Evolutionary conservation across 495 filamentous ascomycete genomes (phyloP).

Genomic region (Neurospora sp.): DNA sequence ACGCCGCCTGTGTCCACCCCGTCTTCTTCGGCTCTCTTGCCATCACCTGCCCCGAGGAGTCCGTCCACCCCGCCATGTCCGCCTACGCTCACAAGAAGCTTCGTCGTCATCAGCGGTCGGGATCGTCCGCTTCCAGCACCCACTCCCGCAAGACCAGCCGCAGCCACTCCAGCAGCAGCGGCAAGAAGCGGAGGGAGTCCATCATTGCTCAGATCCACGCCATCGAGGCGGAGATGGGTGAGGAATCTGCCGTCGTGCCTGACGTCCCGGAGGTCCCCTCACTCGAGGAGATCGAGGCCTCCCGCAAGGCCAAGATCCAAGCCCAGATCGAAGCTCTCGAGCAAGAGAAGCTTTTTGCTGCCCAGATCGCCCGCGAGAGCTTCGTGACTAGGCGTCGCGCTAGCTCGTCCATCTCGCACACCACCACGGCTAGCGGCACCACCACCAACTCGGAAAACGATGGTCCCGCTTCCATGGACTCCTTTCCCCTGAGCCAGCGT

Average conservation of each 20-base stretch:
- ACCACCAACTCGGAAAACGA: background rate
- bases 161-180: conserved; percentile 7
- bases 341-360: conserved; percentile 21
- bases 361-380: conserved; percentile 12
- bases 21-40: conserved; percentile 28
- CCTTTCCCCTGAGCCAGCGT: background rate
- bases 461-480: background rate
- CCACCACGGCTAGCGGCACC: background rate
- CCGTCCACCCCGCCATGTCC: conserved; percentile 23
- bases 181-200: conserved; percentile 7
- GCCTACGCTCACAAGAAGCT: conserved; percentile 14
- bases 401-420: background rate
- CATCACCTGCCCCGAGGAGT: conserved; percentile 15
- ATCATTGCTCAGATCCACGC: conserved; percentile 7
- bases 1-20: conserved; percentile 20
- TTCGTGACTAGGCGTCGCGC: conserved; percentile 3
- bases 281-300: background rate
- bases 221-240: conserved; percentile 5
- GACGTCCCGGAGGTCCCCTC: background rate
- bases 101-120: conserved; percentile 1
- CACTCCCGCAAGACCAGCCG: background rate
- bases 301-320: conserved; percentile 12
- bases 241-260: background rate
- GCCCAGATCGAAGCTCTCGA: conserved; percentile 27
- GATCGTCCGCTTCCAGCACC: background rate